These are phyloP conservation scores for Solanum medicagineum DNA, from an alignment of 257 asterid species.

Conservation along the genomic window DNA sequence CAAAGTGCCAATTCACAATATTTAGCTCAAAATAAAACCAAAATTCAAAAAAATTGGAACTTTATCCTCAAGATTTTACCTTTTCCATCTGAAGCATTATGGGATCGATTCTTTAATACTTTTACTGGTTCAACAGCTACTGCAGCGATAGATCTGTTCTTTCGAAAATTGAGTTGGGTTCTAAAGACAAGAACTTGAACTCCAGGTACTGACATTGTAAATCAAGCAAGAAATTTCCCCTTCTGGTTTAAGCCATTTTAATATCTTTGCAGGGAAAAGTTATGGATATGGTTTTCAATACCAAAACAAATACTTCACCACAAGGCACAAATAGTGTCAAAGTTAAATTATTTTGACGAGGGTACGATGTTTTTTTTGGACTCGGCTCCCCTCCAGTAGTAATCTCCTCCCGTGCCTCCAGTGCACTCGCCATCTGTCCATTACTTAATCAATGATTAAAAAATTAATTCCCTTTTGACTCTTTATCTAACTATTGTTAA, in stretches of 20 bases:
- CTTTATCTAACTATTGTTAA: too few relatives aligned
- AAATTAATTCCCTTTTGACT: too few relatives aligned
- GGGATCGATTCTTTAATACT: neutral
- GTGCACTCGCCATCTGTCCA: too few relatives aligned
- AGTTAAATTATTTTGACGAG: too few relatives aligned
- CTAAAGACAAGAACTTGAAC: constrained; percentile 1
- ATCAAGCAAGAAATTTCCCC: too few relatives aligned
- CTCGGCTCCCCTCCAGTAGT: too few relatives aligned
- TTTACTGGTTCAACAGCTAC: neutral
- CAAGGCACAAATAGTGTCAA: too few relatives aligned
- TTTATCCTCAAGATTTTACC: neutral
- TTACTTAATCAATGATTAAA: too few relatives aligned
- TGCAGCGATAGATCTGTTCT: constrained; percentile 3
- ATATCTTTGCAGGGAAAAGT: neutral
- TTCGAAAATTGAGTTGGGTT: neutral
- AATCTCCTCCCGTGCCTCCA: too few relatives aligned
- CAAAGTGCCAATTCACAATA: neutral
- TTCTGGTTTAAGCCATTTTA: neutral
- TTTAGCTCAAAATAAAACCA: neutral
- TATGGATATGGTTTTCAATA: neutral
- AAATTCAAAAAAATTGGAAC: neutral
- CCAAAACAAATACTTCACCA: neutral
- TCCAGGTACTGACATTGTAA: constrained; percentile 7
- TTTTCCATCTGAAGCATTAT: neutral
- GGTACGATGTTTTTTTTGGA: too few relatives aligned